Evolutionary conservation across 2,329 filamentous ascomycete genomes (phyloP).

Genomic region (Aspergillus oerlinghausenensis): DNA sequence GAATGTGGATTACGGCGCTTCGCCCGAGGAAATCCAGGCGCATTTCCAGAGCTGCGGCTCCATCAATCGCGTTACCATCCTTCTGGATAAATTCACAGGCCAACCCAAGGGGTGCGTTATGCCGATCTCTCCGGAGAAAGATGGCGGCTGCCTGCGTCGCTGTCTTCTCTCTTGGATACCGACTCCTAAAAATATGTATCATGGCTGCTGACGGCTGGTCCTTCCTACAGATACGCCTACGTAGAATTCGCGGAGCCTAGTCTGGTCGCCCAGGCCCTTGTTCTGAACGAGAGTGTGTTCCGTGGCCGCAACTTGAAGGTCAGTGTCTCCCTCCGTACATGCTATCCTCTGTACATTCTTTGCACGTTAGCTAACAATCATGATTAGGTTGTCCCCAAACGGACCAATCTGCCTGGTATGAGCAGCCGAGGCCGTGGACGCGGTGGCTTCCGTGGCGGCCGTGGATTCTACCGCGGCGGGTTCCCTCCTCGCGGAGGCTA

Average conservation of each 20-base stretch:
- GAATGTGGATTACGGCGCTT: constrained; percentile 96
- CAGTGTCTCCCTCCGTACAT: constrained; percentile 16
- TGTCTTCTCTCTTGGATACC: not conserved
- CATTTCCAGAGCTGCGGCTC: constrained; percentile 96
- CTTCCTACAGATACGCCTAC: constrained; percentile 77
- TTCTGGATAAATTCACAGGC: constrained; percentile 96
- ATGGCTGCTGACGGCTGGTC: constrained; percentile 12
- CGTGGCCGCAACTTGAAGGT: constrained; percentile 95
- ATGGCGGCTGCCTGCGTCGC: not conserved
- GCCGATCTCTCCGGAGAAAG: not conserved
- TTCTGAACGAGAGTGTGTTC: constrained; percentile 94
- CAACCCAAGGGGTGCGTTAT: constrained; percentile 91
- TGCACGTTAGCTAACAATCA: constrained; percentile 20
- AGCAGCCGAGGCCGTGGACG: constrained; percentile 59
- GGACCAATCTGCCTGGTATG: constrained; percentile 96
- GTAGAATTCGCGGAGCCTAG: constrained; percentile 96
- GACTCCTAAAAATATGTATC: constrained; percentile 9
- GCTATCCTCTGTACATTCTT: not conserved
- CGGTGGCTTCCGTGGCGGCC: constrained; percentile 50
- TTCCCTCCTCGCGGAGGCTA: constrained; percentile 55
- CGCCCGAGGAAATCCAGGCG: constrained; percentile 95
- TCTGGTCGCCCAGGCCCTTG: constrained; percentile 86
- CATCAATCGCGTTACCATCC: constrained; percentile 96
- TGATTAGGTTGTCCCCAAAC: constrained; percentile 74
- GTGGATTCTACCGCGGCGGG: constrained; percentile 44